Base-by-base conservation (phyloP, 345 rosid genomes). In the Lepidium africanum region DNA sequence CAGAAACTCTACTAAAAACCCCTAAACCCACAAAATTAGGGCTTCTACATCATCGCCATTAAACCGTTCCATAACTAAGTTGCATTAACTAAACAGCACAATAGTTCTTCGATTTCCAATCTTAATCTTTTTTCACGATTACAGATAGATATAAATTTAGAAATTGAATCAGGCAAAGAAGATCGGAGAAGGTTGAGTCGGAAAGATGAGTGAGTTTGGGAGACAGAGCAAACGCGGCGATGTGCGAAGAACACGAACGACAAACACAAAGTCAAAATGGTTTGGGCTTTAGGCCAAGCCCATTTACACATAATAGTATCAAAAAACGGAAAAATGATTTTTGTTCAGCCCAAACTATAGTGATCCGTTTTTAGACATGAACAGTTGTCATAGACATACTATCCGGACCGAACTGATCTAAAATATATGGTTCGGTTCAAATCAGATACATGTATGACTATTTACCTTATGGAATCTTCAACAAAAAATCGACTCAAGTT, bases 11-110 rank as follows among this genome's bases (percentile, higher is more conserved):
- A 15, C 45, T 19, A 37, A 15, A 58, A 21, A 59, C n/a, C 36
- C 40, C 49, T 47, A 70, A 53, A 53, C 43, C 56, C 42, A 14
- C 3, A 5, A 15, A 51, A 45, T 58, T 73, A 73, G 72, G 77
- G 62, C 37, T 65, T 59, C 12, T 15, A 15, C 14, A 42, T n/a
- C 12, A 48, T 25, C 36, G 8, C n/a, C 25, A 46, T 72, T 50
- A 38, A 65, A 4, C 27, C 53, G 25, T 13, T 39, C 23, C 33
- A 11, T 58, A 49, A 59, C 59, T 25, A 3, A 7, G 59, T 48
- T 49, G 2, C 33, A 10, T 12, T 12, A 21, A 21, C 23, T 21
- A 5, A 36, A 36, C 47, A 38, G 38, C 55, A 17, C 0, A 19
- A 10, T 52, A 42, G 46, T 41, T 0, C 9, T 39, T 30, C 23